phyloP scores from a whole-genome alignment of 2,329 filamentous ascomycete genomes.

The Aspergillus terreus region DNA sequence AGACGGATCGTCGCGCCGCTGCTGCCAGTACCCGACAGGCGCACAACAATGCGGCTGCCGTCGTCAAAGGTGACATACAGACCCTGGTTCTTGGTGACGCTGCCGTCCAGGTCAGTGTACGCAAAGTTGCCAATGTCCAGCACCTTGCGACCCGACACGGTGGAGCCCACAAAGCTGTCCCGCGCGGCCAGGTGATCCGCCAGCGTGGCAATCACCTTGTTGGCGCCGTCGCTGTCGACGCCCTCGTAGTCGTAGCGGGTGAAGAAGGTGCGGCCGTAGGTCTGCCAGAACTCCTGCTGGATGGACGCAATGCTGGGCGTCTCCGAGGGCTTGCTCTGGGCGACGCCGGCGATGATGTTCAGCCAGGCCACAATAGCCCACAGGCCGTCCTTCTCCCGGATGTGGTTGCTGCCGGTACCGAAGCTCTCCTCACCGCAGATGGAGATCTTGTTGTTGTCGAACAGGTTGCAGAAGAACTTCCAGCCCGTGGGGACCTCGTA shows the following conservation, averaged over 20 bases:
- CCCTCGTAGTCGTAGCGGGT: constrained; percentile 98
- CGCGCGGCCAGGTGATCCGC: constrained; percentile 70
- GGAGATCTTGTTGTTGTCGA: constrained; percentile 91
- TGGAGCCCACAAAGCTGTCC: constrained; percentile 76
- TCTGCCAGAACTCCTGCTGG: constrained; percentile 94
- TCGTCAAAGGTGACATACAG: constrained; percentile 93
- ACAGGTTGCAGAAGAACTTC: constrained; percentile 98
- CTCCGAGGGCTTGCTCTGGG: constrained; percentile 71
- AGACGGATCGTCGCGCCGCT: constrained; percentile 94
- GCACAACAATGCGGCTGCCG: constrained; percentile 90
- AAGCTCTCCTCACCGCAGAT: constrained; percentile 99
- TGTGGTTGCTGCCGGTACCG: constrained; percentile 96
- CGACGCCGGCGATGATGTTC: constrained; percentile 95
- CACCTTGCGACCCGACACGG: constrained; percentile 77
- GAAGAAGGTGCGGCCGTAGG: constrained; percentile 97
- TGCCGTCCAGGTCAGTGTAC: constrained; percentile 98
- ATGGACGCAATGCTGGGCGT: constrained; percentile 93
- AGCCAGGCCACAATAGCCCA: constrained; percentile 98
- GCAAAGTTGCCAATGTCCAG: constrained; percentile 91
- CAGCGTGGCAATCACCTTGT: constrained; percentile 81
- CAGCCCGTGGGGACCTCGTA: constrained; percentile 98
- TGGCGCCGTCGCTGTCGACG: constrained; percentile 84
- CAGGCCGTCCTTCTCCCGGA: constrained; percentile 96
- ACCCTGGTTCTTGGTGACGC: constrained; percentile 91
- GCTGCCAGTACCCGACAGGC: constrained; percentile 90